Base-by-base conservation (phyloP, 164 flowering plant genomes). In the Stephania yunnanensis region DNA sequence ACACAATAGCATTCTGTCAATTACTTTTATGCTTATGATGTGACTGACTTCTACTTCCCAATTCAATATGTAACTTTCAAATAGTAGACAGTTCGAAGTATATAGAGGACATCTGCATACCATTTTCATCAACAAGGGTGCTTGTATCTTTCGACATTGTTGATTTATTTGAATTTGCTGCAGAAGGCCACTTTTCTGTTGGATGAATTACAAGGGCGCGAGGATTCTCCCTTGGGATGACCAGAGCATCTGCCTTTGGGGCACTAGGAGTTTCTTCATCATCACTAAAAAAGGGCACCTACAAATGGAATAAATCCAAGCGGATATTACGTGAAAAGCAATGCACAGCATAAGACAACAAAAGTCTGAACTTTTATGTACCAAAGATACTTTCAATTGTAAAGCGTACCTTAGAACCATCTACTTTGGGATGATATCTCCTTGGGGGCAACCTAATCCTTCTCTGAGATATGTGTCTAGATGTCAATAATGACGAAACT, bases 241-340 rank as follows among this genome's bases (percentile, higher is more conserved):
- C 91, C 78, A 92, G 87, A 69, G 98, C 97, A 86, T 93, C 98
- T 19, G 99, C 99, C 85, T 91, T 95, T 9, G 99, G 99, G 31
- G 97, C 91, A 84, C 90, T 87, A 2, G 89, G 87, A 71, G 89
- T 82, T 80, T 91, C 95, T 68, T 93, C 98, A 73, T 92, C 97
- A 79, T 90, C 97, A 84, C 83, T 84, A 72, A 91, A 95, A 82
- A 92, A 95, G 7, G 99, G 89, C 55, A 93, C 90, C 99, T 95
- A 88, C 70, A 83, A 66, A 9, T 20, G 53, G 36, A 71, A 15
- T 72, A 48, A 22, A 77, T 55, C 42, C 76, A 58, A 36, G 63
- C 45, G 55, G 63, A 8, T 29, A 22, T 52, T 72, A 22, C 4
- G 9, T 22, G 65, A 12, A 10, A 78, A 45, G 20, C 50, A 11